Conservation (phyloP, 148 eudicot species). For the Chenopodium album region DNA sequence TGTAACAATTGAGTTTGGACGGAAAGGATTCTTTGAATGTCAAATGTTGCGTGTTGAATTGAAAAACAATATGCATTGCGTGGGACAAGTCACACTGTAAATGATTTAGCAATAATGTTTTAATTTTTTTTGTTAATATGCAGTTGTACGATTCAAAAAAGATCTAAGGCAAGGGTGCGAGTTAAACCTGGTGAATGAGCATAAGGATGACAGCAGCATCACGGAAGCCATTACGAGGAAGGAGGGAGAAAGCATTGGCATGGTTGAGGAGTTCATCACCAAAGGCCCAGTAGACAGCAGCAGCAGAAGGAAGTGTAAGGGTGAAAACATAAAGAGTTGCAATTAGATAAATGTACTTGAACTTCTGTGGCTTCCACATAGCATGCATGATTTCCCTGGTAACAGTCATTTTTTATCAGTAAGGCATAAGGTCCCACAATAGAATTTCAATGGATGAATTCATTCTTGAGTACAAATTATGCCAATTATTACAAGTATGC, state of each 20-base stretch:
- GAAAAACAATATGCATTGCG: too few relatives aligned
- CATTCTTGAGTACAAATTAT: slow-evolving; percentile 1
- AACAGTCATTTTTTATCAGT: slow-evolving; percentile 5
- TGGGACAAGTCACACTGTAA: too few relatives aligned
- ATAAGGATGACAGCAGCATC: slow-evolving; percentile 66
- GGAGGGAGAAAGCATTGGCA: slow-evolving; percentile 68
- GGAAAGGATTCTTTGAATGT: too few relatives aligned
- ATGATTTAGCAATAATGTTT: too few relatives aligned
- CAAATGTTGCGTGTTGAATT: too few relatives aligned
- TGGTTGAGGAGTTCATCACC: slow-evolving; percentile 68
- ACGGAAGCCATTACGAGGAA: slow-evolving; percentile 48
- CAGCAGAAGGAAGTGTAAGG: slow-evolving; percentile 66
- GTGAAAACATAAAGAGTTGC: slow-evolving; percentile 80
- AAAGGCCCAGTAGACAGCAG: slow-evolving; percentile 74
- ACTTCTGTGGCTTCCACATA: slow-evolving; percentile 73
- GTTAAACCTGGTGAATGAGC: slow-evolving; percentile 74
- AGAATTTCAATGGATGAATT: slow-evolving; percentile 5
- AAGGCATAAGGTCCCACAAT: slow-evolving; percentile 3
- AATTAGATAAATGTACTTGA: slow-evolving; percentile 63
- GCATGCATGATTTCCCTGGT: slow-evolving; percentile 75
- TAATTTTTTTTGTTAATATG: too few relatives aligned
- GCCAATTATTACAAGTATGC: slow-evolving; percentile 32
- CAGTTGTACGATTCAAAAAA: too few relatives aligned
- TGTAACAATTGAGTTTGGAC: too few relatives aligned
- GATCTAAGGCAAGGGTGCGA: background rate